Percentiles rank a stretch among this genome's conserved stretches.
Conservation (phyloP, 2,329 filamentous ascomycete species). For the Fusarium liriodendri region DNA sequence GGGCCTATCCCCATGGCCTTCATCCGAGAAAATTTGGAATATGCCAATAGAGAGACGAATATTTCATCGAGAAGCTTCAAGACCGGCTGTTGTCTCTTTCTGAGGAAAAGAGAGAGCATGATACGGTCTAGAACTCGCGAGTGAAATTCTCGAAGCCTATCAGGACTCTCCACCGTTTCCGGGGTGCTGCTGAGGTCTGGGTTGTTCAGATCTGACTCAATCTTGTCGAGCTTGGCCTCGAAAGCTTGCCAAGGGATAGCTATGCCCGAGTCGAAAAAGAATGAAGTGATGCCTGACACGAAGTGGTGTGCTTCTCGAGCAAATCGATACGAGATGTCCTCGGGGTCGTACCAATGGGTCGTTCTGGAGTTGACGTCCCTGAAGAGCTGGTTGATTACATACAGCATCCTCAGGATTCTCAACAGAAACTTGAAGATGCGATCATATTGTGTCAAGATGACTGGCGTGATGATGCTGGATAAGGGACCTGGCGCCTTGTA, state of each 20-base stretch:
- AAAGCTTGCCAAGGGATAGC: constrained; percentile 79
- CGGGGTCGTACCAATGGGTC: constrained; percentile 49
- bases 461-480: constrained; percentile 76
- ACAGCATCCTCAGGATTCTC: constrained; percentile 81
- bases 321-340: constrained; percentile 66
- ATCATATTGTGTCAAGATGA: constrained; percentile 83
- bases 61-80: constrained; percentile 81
- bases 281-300: constrained; percentile 75
- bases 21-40: constrained; percentile 66
- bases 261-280: constrained; percentile 85
- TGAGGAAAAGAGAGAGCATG: constrained; percentile 77
- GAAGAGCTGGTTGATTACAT: constrained; percentile 75
- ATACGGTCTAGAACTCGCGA: constrained; percentile 80
- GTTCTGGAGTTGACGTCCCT: constrained; percentile 62
- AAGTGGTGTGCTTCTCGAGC: constrained; percentile 84
- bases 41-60: constrained; percentile 77
- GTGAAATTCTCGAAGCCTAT: constrained; percentile 75
- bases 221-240: constrained; percentile 69
- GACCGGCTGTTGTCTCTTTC: constrained; percentile 79
- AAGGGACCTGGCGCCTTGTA: constrained; percentile 83
- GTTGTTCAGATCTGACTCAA: constrained; percentile 68
- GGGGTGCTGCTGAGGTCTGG: constrained; percentile 52
- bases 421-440: constrained; percentile 84
- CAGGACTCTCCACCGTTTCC: constrained; percentile 63
- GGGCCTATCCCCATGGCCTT: constrained; percentile 48